A percentile compares a stretch with the other conserved stretches of the same genome.
These are phyloP conservation scores for Ophiosphaerella korrae DNA, from an alignment of 2,329 filamentous ascomycete genomes.

Conservation along the genomic window DNA sequence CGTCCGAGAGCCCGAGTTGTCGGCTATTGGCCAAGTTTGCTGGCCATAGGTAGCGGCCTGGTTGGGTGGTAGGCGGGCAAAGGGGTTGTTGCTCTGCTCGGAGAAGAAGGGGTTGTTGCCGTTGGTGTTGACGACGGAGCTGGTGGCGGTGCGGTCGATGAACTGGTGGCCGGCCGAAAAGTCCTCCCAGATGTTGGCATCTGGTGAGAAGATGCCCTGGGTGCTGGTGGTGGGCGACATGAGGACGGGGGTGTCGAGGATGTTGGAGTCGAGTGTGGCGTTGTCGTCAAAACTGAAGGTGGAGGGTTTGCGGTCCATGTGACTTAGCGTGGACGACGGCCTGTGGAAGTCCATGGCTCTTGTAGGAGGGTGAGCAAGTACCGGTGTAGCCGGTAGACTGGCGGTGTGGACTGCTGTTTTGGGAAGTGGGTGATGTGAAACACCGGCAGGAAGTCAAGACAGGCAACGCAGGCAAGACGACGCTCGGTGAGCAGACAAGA, in stretches of 20 bases:
- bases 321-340: constrained; percentile 42
- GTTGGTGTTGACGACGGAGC: constrained; percentile 49
- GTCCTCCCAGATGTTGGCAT: constrained; percentile 56
- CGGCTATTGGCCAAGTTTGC: constrained; percentile 65
- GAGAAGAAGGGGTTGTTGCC: constrained; percentile 56
- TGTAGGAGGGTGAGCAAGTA: constrained; percentile 41
- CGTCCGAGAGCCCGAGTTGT: constrained; percentile 73
- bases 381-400: constrained; percentile 46
- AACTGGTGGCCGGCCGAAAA: constrained; percentile 48
- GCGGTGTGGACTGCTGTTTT: constrained; percentile 47
- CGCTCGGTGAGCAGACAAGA: constrained; percentile 2
- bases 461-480: constrained; percentile 16
- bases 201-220: constrained; percentile 58
- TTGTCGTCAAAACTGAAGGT: constrained; percentile 57
- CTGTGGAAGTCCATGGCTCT: constrained; percentile 48
- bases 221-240: constrained; percentile 56
- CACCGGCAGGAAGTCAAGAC: constrained; percentile 12
- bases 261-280: constrained; percentile 56
- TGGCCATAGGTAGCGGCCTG: constrained; percentile 55
- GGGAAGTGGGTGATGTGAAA: constrained; percentile 31
- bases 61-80: constrained; percentile 64
- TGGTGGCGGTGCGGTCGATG: constrained; percentile 44
- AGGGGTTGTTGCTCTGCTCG: constrained; percentile 60
- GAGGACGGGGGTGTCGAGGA: constrained; percentile 49
- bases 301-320: constrained; percentile 46